Evolutionary conservation across 2,329 filamentous ascomycete genomes (phyloP), one percentile per base, ranked within the genome.

Genomic region (Chaetoscypha palmicola): DNA sequence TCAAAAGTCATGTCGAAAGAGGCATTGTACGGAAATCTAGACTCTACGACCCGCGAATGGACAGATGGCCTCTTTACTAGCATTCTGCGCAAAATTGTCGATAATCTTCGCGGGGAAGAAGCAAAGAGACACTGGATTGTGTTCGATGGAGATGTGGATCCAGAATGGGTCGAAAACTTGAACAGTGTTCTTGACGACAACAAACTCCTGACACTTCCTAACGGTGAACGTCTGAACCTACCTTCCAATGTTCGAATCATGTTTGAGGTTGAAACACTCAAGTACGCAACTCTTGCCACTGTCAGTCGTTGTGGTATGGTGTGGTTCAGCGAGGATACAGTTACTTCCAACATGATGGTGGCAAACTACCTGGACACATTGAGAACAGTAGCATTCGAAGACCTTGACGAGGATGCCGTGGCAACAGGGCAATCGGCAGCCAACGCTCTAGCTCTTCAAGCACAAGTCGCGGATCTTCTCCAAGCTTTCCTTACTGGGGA

Each of bases 1-100:
- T 94, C 91, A 31, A 99, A 99, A 69, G 94, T 98, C 65, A 98
- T 99, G 92, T 95, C 90, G 41, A 99, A 99, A 68, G 92, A 99
- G 68, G 86, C 87, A 19, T 72, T 99, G 3, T 99, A 98, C 60
- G 92, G 92, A 61, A 96, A 82, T 57, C 75, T 99, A 38, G 92
- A 99, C 64, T 90, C 87, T 46, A 99, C 92, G 2, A 99, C 92
- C 2, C 81, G 92, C 58, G 92, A 99, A 66, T 99, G 92, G 92
- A 98, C 92, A 0, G 94, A 99, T 58, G 92, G 92, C 65, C 74
- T 99, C 9, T 98, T 98, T 64, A 99, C 92, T 7, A 94, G 91
- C 63, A 98, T 96, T 53, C 72, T 99, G 32, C 83, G 92, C 59
- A 98, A 97, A 70, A 97, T 98, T 57, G 91, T 98, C 41, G 94